phyloP scores from a whole-genome alignment of 805 yeast genomes.

The Yarrowia deformans region DNA sequence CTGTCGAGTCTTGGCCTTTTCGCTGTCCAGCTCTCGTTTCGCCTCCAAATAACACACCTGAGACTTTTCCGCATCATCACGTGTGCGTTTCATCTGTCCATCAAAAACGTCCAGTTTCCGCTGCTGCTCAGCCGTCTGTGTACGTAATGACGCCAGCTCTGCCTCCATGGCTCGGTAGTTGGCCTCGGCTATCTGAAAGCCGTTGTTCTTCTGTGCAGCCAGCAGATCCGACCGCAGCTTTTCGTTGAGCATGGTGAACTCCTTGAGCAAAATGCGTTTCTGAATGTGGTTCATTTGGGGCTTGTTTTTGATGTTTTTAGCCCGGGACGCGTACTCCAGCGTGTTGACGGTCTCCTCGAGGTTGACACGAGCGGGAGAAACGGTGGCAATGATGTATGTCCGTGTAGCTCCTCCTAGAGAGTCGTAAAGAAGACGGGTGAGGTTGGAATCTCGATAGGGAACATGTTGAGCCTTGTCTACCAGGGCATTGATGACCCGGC shows the following conservation, averaged over 20 bases:
- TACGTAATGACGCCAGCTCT: conserved; percentile 59
- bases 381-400: conserved; percentile 85
- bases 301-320: conserved; percentile 77
- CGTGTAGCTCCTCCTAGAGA: conserved; percentile 88
- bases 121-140: conserved; percentile 60
- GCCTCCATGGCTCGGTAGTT: conserved; percentile 56
- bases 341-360: conserved; percentile 87
- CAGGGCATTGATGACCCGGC: conserved; percentile 81
- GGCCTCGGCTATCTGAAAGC: conserved; percentile 65
- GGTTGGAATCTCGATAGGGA: conserved; percentile 85
- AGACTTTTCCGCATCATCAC: conserved; percentile 46
- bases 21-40: conserved; percentile 23
- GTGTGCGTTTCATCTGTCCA: conserved; percentile 55
- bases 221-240: conserved; percentile 64
- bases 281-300: conserved; percentile 62
- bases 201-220: conserved; percentile 70
- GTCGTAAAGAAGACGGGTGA: conserved; percentile 79
- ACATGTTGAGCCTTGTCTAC: conserved; percentile 72
- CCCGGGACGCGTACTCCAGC: conserved; percentile 85
- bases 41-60: conserved; percentile 36
- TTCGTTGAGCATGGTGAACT: conserved; percentile 63
- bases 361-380: conserved; percentile 80
- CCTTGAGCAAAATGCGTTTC: conserved; percentile 62
- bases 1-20: conserved; percentile 3
- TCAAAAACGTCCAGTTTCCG: conserved; percentile 58